Evolutionary conservation across 345 rosid species (phyloP).

Genomic region (Populus alba): DNA sequence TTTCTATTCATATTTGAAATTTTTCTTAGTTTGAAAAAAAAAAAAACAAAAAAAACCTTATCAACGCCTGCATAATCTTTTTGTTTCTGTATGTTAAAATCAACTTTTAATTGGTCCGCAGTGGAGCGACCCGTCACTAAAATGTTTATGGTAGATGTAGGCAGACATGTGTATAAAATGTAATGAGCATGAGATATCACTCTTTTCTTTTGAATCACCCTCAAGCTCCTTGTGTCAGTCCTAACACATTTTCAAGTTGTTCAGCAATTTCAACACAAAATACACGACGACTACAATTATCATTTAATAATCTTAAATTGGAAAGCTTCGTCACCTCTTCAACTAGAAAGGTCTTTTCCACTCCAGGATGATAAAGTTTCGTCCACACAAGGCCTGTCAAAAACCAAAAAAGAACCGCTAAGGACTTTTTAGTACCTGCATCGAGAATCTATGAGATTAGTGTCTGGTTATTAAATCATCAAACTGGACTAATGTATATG

Average conservation of each 20-base stretch:
- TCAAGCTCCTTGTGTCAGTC: neutral
- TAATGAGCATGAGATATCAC: no score
- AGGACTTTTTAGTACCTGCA: neutral
- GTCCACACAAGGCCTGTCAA: conserved; percentile 54
- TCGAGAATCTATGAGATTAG: neutral
- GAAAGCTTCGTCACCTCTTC: conserved; percentile 12
- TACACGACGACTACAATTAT: neutral
- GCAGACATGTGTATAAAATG: no score
- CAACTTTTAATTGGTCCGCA: no score
- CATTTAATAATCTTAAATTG: neutral
- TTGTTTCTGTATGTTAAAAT: no score
- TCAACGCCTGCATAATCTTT: no score
- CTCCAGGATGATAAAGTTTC: conserved; percentile 45
- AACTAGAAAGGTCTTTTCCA: conserved; percentile 41
- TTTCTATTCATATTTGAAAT: no score
- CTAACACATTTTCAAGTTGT: neutral
- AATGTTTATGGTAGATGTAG: no score
- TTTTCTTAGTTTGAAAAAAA: no score
- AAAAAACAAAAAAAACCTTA: no score
- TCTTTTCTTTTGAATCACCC: no score
- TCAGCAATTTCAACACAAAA: no score
- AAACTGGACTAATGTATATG: neutral
- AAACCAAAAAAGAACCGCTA: neutral
- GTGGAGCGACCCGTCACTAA: no score
- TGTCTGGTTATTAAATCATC: neutral